phyloP scores from a whole-genome alignment of 2,329 filamentous ascomycete species.

The Sodiomyces alkalinus region DNA sequence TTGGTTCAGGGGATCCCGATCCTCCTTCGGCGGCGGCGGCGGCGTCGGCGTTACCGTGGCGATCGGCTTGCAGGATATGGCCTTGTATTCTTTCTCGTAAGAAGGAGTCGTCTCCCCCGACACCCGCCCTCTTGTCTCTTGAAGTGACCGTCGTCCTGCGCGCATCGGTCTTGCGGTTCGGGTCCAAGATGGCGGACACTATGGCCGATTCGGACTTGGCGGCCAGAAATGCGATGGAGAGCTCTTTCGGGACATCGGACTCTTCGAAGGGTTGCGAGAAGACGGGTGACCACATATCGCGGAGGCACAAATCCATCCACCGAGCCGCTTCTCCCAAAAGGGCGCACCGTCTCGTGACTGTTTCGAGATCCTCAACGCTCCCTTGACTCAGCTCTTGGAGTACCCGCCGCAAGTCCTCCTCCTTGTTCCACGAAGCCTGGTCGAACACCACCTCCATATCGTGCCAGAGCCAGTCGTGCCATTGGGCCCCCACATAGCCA shows the following conservation, averaged over 20 bases:
- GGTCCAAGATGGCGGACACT: background rate
- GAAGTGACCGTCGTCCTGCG: background rate
- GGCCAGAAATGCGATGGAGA: background rate
- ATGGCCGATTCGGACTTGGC: background rate
- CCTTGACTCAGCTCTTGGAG: constrained; percentile 2
- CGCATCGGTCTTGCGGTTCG: background rate
- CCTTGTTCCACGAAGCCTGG: constrained; percentile 6
- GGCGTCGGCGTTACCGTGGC: background rate
- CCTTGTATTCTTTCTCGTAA: background rate
- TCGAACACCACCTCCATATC: constrained; percentile 6
- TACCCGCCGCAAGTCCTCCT: constrained; percentile 2
- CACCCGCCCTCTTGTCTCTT: background rate
- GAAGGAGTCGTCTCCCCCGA: background rate
- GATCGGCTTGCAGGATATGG: background rate
- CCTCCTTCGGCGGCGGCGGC: too few relatives aligned
- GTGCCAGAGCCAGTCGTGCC: constrained; percentile 8
- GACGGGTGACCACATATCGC: constrained; percentile 6
- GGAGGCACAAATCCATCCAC: constrained; percentile 6
- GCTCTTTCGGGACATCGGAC: background rate
- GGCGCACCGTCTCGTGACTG: constrained; percentile 4
- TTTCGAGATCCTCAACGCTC: constrained; percentile 1
- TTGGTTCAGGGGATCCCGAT: too few relatives aligned
- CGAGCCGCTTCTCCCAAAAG: constrained; percentile 6
- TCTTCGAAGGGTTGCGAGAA: constrained; percentile 1
- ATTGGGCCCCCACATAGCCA: constrained; percentile 7